These are phyloP conservation scores for Ophiocordyceps sinensis DNA, from an alignment of 2,329 filamentous ascomycete species.

Conservation along the genomic window DNA sequence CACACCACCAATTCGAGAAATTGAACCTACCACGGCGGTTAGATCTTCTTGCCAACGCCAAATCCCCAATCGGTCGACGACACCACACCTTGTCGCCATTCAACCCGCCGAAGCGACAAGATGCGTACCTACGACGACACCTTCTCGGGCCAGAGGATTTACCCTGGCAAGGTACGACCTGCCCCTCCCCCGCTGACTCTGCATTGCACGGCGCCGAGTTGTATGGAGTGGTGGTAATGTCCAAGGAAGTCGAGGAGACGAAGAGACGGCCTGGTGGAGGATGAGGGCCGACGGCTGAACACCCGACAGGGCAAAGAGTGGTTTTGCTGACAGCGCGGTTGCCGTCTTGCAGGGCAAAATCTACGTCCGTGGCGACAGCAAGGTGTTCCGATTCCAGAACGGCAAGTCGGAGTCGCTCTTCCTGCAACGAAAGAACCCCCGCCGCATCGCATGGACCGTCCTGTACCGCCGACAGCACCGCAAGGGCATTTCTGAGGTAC, in stretches of 20 bases:
- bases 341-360: slow-evolving; percentile 74
- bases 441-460: slow-evolving; percentile 96
- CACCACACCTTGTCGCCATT: slow-evolving; percentile 26
- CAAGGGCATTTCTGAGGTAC: slow-evolving; percentile 99
- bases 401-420: slow-evolving; percentile 99
- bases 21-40: slow-evolving; percentile 18
- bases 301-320: not conserved
- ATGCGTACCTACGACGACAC: slow-evolving; percentile 55
- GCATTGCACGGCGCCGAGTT: not conserved
- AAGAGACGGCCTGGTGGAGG: not conserved
- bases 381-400: slow-evolving; percentile 99
- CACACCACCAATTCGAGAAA: slow-evolving; percentile 26
- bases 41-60: slow-evolving; percentile 21
- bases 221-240: not conserved
- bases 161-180: slow-evolving; percentile 49
- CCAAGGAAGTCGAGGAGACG: not conserved
- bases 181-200: not conserved
- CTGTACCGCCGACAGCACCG: slow-evolving; percentile 98
- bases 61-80: slow-evolving; percentile 23
- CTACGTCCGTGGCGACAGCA: slow-evolving; percentile 99
- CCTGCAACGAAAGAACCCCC: slow-evolving; percentile 99
- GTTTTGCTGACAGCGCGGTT: slow-evolving; percentile 11
- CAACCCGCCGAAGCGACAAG: slow-evolving; percentile 28
- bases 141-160: slow-evolving; percentile 53
- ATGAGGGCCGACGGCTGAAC: not conserved